Percentiles rank a stretch among this genome's conserved stretches.
Conservation (phyloP, 495 filamentous ascomycete genomes). For the Xylaria flabelliformis region DNA sequence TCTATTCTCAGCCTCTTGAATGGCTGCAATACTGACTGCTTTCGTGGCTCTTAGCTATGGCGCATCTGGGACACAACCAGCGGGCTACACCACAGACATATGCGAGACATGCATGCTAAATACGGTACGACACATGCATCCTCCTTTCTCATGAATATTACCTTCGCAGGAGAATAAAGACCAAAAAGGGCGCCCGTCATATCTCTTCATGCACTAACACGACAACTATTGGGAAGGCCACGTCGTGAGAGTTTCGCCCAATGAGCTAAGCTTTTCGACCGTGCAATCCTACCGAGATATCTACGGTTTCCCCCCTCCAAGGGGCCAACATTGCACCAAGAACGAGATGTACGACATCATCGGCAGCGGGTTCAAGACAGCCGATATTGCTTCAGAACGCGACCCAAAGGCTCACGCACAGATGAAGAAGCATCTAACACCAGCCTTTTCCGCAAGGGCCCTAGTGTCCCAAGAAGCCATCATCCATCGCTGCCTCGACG, state of each 20-base stretch:
- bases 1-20: neutral
- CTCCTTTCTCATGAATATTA: neutral
- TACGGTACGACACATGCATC: neutral
- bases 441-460: conserved; percentile 6
- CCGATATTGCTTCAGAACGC: neutral
- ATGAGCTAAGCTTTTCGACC: conserved; percentile 13
- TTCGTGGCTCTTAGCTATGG: neutral
- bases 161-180: neutral
- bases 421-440: conserved; percentile 5
- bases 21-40: neutral
- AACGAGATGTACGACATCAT: conserved; percentile 18
- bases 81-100: too few species aligned
- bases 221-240: neutral
- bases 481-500: conserved; percentile 1
- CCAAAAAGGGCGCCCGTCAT: too few species aligned
- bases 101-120: neutral
- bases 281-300: conserved; percentile 9
- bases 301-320: conserved; percentile 6
- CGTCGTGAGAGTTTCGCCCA: conserved; percentile 16
- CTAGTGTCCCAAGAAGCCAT: conserved; percentile 4
- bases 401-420: neutral
- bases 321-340: neutral
- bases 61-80: neutral
- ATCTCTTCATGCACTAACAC: neutral
- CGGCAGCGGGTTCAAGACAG: neutral